Evolutionary conservation across 2,329 filamentous ascomycete genomes (phyloP).

Genomic region (Penicillium vulpinum): DNA sequence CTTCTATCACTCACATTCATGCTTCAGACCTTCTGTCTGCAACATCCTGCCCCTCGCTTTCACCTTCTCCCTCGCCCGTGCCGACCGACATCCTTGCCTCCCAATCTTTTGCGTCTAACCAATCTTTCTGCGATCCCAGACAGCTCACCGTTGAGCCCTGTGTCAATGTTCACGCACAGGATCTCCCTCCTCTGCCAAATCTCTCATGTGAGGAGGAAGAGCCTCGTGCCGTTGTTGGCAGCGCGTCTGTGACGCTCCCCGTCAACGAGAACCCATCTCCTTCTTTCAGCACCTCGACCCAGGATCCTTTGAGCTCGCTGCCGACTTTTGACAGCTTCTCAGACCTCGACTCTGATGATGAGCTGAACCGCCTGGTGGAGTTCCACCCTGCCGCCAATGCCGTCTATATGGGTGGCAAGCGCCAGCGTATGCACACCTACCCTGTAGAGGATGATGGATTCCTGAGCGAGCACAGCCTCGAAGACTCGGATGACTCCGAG

Average conservation of each 20-base stretch:
- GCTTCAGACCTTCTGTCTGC: slow-evolving; percentile 70
- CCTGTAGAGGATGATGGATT: slow-evolving; percentile 75
- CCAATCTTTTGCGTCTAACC: slow-evolving; percentile 60
- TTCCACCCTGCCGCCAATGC: slow-evolving; percentile 62
- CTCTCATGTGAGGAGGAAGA: slow-evolving; percentile 52
- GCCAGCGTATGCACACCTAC: slow-evolving; percentile 70
- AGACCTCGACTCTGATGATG: slow-evolving; percentile 87
- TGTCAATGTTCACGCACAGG: slow-evolving; percentile 50
- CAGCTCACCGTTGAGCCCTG: slow-evolving; percentile 72
- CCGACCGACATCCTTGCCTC: slow-evolving; percentile 71
- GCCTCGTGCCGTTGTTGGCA: slow-evolving; percentile 38
- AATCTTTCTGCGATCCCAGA: slow-evolving; percentile 82
- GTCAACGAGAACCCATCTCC: slow-evolving; percentile 40
- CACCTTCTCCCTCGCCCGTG: slow-evolving; percentile 80
- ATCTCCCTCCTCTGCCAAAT: slow-evolving; percentile 60
- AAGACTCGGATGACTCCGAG: slow-evolving; percentile 70
- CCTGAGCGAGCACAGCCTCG: slow-evolving; percentile 73
- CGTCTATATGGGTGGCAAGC: slow-evolving; percentile 64
- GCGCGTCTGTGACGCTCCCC: slow-evolving; percentile 39
- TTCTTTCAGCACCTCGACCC: slow-evolving; percentile 43
- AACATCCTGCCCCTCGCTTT: slow-evolving; percentile 75
- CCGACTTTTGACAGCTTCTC: slow-evolving; percentile 82
- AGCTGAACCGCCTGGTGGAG: slow-evolving; percentile 74
- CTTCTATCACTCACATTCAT: slow-evolving; percentile 62
- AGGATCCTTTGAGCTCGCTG: slow-evolving; percentile 59